phyloP scores from a whole-genome alignment of 805 yeast species.

The Candida maris region DNA sequence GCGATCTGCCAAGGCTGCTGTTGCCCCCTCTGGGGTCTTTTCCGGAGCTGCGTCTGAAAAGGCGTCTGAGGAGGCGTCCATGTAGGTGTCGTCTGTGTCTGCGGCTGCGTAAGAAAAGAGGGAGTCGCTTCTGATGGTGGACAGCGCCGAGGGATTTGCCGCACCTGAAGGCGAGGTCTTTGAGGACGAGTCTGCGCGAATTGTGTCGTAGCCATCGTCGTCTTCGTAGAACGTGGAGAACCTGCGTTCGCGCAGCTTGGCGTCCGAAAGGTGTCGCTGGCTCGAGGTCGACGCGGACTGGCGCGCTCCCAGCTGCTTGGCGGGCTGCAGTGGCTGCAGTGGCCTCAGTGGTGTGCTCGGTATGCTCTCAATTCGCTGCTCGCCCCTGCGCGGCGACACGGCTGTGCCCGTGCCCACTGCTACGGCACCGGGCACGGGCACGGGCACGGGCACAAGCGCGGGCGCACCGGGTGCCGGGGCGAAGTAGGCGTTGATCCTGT shows the following conservation, averaged over 20 bases:
- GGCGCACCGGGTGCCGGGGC: not conserved
- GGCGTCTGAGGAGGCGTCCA: conserved; percentile 7
- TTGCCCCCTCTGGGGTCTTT: not conserved
- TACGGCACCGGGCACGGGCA: not conserved
- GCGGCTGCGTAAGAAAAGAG: conserved; percentile 8
- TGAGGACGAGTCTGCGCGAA: conserved; percentile 8
- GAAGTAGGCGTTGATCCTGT: not conserved
- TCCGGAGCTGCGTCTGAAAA: not conserved
- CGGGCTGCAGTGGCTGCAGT: not conserved
- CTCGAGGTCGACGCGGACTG: not conserved
- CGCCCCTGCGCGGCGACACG: not conserved
- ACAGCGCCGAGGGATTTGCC: conserved; percentile 9
- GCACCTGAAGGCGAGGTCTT: conserved; percentile 7
- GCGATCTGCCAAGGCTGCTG: conserved; percentile 1
- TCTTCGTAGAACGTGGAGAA: conserved; percentile 19
- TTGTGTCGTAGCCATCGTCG: conserved; percentile 21
- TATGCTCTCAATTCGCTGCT: too few species aligned
- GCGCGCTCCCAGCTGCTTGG: not conserved
- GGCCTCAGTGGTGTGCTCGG: not conserved
- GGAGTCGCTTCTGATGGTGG: conserved; percentile 14
- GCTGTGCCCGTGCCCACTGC: not conserved
- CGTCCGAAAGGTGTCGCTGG: conserved; percentile 5
- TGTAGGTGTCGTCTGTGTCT: conserved; percentile 5
- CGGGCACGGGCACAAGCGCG: not conserved
- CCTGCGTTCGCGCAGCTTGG: conserved; percentile 11